Base-by-base conservation (phyloP, 192 early-diverging fungal genomes). In the Entomortierella lignicola region DNA sequence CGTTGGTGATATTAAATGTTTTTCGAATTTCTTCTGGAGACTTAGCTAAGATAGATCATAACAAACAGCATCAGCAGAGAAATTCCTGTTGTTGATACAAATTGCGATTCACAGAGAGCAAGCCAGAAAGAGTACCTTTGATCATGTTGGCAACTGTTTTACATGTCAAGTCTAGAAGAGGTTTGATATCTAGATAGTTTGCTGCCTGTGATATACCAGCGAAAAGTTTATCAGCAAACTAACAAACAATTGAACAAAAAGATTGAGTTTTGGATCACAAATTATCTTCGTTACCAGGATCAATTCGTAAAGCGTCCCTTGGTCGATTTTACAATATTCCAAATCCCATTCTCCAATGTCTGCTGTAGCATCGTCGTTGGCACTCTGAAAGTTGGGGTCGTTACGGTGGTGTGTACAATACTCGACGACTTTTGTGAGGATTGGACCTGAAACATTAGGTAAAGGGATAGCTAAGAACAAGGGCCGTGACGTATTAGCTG, bases 101-200 rank as follows among this genome's bases (percentile, higher is more conserved):
- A 30, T 29, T 43, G 15, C 25, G 20, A 11, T 15, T n/a, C 13
- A 60, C 2, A 37, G 29, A 37, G 31, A 37, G 10, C 21, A n/a
- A 48, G 4, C 29, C 27, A 20, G 17, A 21, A 21, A 30, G 21
- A 12, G 10, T 63, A 77, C 95, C 94, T 81, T 95, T 94, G 83
- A 99, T 93, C 94, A 97, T 95, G 79, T 97, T 98, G 58, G 98
- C 98, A 47, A 98, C 95, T 4, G 96, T 96, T 87, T 98, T 98
- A 89, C 98, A 99, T 10, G 96, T 95, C 56, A 99, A 87, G 84
- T 99, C 96, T 51, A 99, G 85, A 52, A 99, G 88, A 17, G 95
- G 93, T 83, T 97, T 98, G 72, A 98, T 98, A 82, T 98, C 98
- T 63, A 99, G 86, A 82, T 95, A 94, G 77, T 96, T 94, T 43